phyloP scores from a whole-genome alignment of 176 grass and related monocot genomes.

The Triticum aestivum region DNA sequence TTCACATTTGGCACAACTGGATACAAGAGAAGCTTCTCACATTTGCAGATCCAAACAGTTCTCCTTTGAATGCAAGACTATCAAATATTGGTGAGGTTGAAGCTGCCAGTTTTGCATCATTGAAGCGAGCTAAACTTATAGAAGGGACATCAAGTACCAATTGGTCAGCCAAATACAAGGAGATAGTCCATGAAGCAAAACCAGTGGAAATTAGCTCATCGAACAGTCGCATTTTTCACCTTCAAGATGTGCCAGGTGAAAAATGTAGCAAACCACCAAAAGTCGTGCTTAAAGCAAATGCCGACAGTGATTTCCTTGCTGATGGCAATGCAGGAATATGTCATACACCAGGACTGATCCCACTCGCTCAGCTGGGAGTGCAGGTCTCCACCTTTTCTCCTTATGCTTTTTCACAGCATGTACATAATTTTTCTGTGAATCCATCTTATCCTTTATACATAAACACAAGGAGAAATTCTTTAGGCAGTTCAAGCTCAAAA shows the following conservation, averaged over 20 bases:
- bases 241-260: neutral
- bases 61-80: conserved; percentile 43
- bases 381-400: conserved; percentile 32
- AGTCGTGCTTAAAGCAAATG: conserved; percentile 75
- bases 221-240: conserved; percentile 31
- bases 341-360: conserved; percentile 30
- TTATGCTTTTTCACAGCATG: conserved; percentile 39
- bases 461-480: conserved; percentile 31
- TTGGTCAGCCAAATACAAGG: conserved; percentile 41
- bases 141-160: conserved; percentile 26
- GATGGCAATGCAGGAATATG: conserved; percentile 18
- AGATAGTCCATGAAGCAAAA: conserved; percentile 33
- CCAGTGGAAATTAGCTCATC: conserved; percentile 32
- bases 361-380: conserved; percentile 29
- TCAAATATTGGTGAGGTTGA: conserved; percentile 21
- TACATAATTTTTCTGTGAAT: conserved; percentile 25
- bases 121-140: conserved; percentile 45
- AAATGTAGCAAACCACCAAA: conserved; percentile 42
- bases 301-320: conserved; percentile 23
- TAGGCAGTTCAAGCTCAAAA: neutral
- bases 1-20: conserved; percentile 46
- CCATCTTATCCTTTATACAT: conserved; percentile 28
- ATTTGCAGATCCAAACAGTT: conserved; percentile 44
- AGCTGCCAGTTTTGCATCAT: conserved; percentile 14
- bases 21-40: conserved; percentile 31